Evolutionary conservation across 2,329 filamentous ascomycete genomes (phyloP).

Genomic region (Tolypocladium guangdongense): DNA sequence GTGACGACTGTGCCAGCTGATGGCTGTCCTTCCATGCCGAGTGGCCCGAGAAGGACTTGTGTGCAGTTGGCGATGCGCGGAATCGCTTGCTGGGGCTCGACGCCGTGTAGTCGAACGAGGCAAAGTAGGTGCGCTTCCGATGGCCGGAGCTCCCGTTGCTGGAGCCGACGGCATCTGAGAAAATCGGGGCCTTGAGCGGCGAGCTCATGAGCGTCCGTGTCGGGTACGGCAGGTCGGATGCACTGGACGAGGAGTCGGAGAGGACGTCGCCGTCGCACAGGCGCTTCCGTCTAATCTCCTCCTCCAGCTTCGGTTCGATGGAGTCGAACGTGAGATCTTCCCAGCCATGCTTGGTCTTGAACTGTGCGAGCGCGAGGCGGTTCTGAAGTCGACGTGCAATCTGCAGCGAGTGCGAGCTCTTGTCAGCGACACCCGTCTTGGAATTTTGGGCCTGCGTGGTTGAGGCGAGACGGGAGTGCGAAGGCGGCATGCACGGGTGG

Average conservation of each 20-base stretch:
- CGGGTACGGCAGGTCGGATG: constrained; percentile 66
- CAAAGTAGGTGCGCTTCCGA: constrained; percentile 52
- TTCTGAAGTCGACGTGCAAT: constrained; percentile 90
- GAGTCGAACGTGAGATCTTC: constrained; percentile 78
- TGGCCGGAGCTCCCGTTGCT: constrained; percentile 57
- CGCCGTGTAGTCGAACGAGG: constrained; percentile 42
- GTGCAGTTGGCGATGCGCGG: constrained; percentile 48
- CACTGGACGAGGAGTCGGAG: constrained; percentile 78
- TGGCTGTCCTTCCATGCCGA: constrained; percentile 67
- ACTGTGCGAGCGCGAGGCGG: constrained; percentile 87
- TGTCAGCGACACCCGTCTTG: not conserved
- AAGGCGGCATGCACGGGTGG: not conserved
- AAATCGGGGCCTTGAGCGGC: constrained; percentile 70
- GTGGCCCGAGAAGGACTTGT: constrained; percentile 45
- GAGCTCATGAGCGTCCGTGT: constrained; percentile 67
- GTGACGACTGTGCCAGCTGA: constrained; percentile 75
- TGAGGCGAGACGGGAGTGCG: not conserved
- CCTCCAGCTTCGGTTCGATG: constrained; percentile 75
- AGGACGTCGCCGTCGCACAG: constrained; percentile 60
- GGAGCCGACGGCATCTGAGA: constrained; percentile 70
- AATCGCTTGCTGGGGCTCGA: constrained; percentile 59
- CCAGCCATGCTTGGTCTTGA: constrained; percentile 95
- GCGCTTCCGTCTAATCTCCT: constrained; percentile 65
- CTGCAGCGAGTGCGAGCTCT: constrained; percentile 31
- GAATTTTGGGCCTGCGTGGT: not conserved